Evolutionary conservation across 345 rosid species (phyloP), one percentile per base, ranked within the genome.

Genomic region (Camelina hispida): DNA sequence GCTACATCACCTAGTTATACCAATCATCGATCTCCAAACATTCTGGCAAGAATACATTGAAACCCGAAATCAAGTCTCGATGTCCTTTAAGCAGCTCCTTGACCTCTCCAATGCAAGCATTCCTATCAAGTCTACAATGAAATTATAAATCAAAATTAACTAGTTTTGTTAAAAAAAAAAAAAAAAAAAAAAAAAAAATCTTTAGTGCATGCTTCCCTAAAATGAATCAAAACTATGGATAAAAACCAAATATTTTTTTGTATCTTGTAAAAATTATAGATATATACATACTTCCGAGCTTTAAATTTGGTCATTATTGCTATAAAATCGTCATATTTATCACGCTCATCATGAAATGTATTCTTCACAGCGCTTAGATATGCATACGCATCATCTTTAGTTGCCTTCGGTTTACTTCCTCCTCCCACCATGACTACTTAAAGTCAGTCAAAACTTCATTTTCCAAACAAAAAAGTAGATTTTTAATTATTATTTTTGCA

Each of bases 41-140:
- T 25, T 71, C 3, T 71, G 59, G 67, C 5, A 59, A 71, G 12
- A 71, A 59, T 35, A 0, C 15, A 71, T 71, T 59, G 17, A 71
- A 71, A 32, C 67, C 75, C 0, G 28, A 22, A 20, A 47, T 71
- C 23, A 71, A 10, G 4, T 48, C 14, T 59, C 2, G 13, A 3
- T 35, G 25, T 48, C 50, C 28, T 25, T 25, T 25, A 25, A 25
- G 28, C 28, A 25, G 28, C 3, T 25, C 28, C 50, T 15, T 10
- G 16, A 48, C 67, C 17, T 59, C 37, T n/a, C 8, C 1, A 20
- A 71, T 35, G 48, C 66, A 47, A 47, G 22, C 1, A 48, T 23
- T 1, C 38, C 12, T 16, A 38, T n/a, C 58, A 60, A 71, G 22
- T 51, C 50, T 71, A 60, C 50, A 60, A 48, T 23, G 1, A 46